Conservation (phyloP, 2,329 filamentous ascomycete genomes). For the Aspergillus sp. region DNA sequence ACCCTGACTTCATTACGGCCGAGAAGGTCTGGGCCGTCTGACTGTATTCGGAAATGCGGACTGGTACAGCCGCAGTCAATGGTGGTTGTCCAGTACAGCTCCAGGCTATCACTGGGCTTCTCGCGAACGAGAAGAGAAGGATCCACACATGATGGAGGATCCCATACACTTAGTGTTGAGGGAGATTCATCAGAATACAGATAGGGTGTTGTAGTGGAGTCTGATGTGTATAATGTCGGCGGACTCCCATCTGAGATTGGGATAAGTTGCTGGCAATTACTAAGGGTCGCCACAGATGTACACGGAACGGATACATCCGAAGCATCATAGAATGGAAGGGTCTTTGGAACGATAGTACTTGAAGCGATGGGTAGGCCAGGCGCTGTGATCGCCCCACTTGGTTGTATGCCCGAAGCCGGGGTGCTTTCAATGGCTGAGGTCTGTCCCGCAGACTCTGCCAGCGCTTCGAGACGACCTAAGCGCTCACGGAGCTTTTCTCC, state of each 20-base stretch:
- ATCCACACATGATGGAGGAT: constrained; percentile 3
- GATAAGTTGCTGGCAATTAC: constrained; percentile 3
- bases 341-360: background rate
- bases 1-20: constrained; percentile 11
- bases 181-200: background rate
- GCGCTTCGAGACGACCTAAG: constrained; percentile 16
- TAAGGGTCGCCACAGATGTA: background rate
- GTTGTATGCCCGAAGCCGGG: background rate
- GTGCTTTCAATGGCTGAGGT: background rate
- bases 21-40: constrained; percentile 3
- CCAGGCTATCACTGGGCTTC: constrained; percentile 3
- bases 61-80: constrained; percentile 19
- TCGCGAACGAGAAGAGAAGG: constrained; percentile 9
- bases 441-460: constrained; percentile 13
- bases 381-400: background rate
- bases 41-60: constrained; percentile 18
- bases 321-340: constrained; percentile 1
- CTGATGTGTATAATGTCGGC: background rate
- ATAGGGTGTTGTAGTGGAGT: background rate
- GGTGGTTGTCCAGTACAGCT: constrained; percentile 14
- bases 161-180: background rate
- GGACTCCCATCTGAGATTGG: background rate
- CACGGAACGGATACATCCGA: constrained; percentile 1
- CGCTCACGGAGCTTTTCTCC: constrained; percentile 22
- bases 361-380: background rate